Base-by-base conservation (phyloP, 2,329 filamentous ascomycete species). In the Trichoderma sp. region DNA sequence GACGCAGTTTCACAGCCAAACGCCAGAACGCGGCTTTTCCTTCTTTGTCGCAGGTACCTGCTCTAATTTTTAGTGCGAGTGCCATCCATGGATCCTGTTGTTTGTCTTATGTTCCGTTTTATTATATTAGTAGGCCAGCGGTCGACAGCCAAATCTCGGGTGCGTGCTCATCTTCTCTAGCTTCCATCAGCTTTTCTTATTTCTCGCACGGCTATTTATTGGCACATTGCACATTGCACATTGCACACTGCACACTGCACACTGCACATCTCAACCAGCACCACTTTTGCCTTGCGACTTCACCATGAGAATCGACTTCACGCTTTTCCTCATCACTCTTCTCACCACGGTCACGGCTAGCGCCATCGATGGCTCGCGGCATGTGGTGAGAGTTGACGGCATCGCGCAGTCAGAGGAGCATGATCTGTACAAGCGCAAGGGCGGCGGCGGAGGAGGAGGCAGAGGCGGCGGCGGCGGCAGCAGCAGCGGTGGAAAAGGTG, bases 401-500 rank as follows among this genome's bases (percentile, higher is more conserved):
- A 61, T 69, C 12, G 71, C 74, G 8, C 70, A 72, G 42, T 64
- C 70, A 29, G 72, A 78, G 32, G 73, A 77, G 64, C 76, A 83
- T 64, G 81, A 87, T 35, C 76, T 89, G 25, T 88, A 82, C 80
- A 89, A 87, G 80, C 83, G 87, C 70, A 86, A 86, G 72, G 87
- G 87, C 39, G 87, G 87, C 57, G 87, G 87, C 7, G 85, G 85
- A 9, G 78, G 84, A 12, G 84, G 85, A 58, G 80, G 82, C 19
- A 78, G 82, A 68, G 82, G 83, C 10, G 78, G 78, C 17, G 72
- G 78, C 29, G 72, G 78, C 15, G 72, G 78, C 15, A 69, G 76
- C 3, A 64, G 73, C 29, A 72, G 57, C 29, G 61, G 74, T n/a
- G 59, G 75, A 17, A 56, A 72, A 15, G 54, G 72, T 25, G 68